Base-by-base conservation (phyloP, 768 basidiomycete species). In the Clitopilus hobsonii region DNA sequence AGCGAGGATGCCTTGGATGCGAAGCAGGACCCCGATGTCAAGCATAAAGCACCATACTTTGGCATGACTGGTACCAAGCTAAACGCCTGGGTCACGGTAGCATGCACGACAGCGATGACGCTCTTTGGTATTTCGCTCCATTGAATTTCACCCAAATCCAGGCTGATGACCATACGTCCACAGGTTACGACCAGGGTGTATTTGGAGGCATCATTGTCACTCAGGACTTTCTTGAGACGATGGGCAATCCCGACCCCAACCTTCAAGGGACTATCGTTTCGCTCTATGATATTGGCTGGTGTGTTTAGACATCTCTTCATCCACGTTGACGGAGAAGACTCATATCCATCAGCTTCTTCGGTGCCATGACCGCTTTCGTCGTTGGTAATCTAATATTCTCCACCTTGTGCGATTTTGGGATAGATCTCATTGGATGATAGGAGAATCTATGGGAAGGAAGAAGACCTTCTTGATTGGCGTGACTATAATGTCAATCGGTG, bases 181-280 rank as follows among this genome's bases (percentile, higher is more conserved):
- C 48, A 77, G 76, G 78, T 22, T 79, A 80, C 61, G 77, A 80
- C 61, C 79, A 79, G 54, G 79, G 77, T n/a, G 77, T 80, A 18
- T 80, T 78, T 57, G 79, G 79, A 22, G 77, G 77, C 0, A 78
- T 78, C 53, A 79, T 80, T 52, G 74, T 80, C 51, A 79, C 79
- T 5, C 68, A 69, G 23, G 65, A 72, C 58, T 79, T 80, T 59
- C 60, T 79, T 54, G 58, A 76, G 11, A 74, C 71, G 7, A 78
- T 79, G 77, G 77, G 77, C 2, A 72, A 78, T 62, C 78, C 77
- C 10, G 63, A 72, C 55, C 67, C 76, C 1, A 67, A 67, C 49
- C 63, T 80, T 24, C 77, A 79, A 54, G 78, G 77, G 5, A 74
- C 77, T 3, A 79, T 80, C 52, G 77, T 80, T 13, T 77, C 77